Conservation (phyloP, 371 early-diverging fungal genomes). For the Fennellomyces sp. region DNA sequence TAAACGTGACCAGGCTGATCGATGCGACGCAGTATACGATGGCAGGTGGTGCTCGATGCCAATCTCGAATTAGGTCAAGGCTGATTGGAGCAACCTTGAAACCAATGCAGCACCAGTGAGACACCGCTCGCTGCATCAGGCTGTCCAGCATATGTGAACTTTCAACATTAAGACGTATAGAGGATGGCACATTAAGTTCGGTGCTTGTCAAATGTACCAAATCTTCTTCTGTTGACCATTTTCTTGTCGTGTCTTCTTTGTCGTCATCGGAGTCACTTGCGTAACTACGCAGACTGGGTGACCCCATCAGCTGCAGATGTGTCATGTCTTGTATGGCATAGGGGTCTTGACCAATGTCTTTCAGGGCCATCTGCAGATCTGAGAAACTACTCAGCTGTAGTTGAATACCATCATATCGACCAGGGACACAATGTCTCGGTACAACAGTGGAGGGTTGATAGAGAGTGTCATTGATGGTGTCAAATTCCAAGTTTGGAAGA, state of each 20-base stretch:
- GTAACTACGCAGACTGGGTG: not conserved
- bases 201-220: constrained; percentile 4
- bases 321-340: not conserved
- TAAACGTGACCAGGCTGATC: constrained; percentile 29
- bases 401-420: not conserved
- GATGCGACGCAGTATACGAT: constrained; percentile 33
- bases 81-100: constrained; percentile 34
- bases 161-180: constrained; percentile 13
- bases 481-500: not conserved
- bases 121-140: constrained; percentile 20
- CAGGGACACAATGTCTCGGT: no score
- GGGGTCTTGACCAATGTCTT: not conserved
- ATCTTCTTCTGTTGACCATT: constrained; percentile 9
- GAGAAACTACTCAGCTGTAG: constrained; percentile 12
- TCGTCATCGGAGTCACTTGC: not conserved
- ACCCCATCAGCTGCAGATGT: not conserved
- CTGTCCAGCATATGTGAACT: constrained; percentile 18
- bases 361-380: constrained; percentile 9
- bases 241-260: not conserved
- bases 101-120: constrained; percentile 36
- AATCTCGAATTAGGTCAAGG: constrained; percentile 17
- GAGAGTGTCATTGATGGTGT: no score
- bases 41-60: constrained; percentile 23
- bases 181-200: constrained; percentile 9
- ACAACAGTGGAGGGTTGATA: no score